Conservation (phyloP, 1,284 basidiomycete species). For the Crocinoboletus sp. region DNA sequence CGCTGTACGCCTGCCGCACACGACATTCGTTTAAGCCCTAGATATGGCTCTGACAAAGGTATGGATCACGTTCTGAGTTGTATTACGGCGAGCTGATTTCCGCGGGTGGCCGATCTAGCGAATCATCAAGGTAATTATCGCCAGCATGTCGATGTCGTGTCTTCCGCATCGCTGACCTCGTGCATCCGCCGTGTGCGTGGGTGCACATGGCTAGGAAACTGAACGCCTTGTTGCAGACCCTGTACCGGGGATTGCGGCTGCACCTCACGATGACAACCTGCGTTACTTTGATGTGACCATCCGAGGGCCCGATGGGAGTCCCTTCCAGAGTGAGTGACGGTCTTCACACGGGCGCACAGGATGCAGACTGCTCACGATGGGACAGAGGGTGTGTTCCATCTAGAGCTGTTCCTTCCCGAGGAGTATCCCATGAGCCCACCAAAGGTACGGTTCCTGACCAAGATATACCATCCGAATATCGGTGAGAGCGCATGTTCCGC, state of each 20-base stretch:
- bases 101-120: constrained; percentile 35
- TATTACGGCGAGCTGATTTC: constrained; percentile 12
- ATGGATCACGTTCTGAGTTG: background rate
- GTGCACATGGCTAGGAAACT: constrained; percentile 69
- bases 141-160: constrained; percentile 13
- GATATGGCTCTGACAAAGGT: constrained; percentile 33
- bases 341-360: background rate
- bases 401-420: constrained; percentile 97
- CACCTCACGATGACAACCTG: constrained; percentile 96
- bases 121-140: constrained; percentile 50
- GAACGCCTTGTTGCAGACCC: constrained; percentile 95
- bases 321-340: constrained; percentile 79
- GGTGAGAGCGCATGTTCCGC: constrained; percentile 47
- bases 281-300: constrained; percentile 99
- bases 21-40: constrained; percentile 14
- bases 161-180: constrained; percentile 19
- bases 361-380: constrained; percentile 6
- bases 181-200: constrained; percentile 6
- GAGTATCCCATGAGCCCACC: constrained; percentile 99
- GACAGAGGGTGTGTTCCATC: constrained; percentile 86
- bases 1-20: constrained; percentile 14
- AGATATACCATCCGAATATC: constrained; percentile 99
- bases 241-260: constrained; percentile 91
- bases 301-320: constrained; percentile 89
- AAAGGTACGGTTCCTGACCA: constrained; percentile 97